These are phyloP conservation scores for Coemansia biformis DNA, from an alignment of 192 early-diverging fungal species.

Conservation along the genomic window DNA sequence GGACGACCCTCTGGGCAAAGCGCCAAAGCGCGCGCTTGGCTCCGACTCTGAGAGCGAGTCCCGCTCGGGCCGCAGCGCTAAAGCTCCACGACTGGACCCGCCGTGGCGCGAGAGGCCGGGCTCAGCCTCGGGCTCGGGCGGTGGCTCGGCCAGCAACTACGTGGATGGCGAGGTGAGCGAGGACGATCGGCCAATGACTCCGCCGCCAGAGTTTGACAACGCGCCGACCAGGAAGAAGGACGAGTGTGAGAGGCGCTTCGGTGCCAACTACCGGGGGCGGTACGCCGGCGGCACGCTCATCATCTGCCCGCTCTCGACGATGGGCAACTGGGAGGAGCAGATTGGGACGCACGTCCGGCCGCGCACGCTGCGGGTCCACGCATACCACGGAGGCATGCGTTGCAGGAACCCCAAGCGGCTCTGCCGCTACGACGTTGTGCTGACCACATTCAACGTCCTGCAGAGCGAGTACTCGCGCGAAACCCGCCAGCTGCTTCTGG, in stretches of 20 bases:
- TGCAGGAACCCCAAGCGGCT: slow-evolving; percentile 44
- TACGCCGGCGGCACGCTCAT: slow-evolving; percentile 60
- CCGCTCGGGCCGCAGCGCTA: neutral
- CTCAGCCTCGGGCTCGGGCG: neutral
- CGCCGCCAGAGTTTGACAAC: slow-evolving; percentile 41
- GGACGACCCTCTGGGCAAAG: slow-evolving; percentile 12
- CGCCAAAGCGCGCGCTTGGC: neutral
- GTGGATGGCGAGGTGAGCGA: neutral
- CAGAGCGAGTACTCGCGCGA: slow-evolving; percentile 51
- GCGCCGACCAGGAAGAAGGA: slow-evolving; percentile 28
- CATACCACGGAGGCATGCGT: slow-evolving; percentile 61
- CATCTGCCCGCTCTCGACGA: slow-evolving; percentile 64
- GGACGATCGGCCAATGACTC: slow-evolving; percentile 36
- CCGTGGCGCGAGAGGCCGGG: neutral
- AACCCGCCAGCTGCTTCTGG: slow-evolving; percentile 22
- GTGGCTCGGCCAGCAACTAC: slow-evolving; percentile 6
- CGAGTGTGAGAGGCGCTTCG: slow-evolving; percentile 33
- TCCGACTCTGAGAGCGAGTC: no score
- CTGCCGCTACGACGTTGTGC: slow-evolving; percentile 60
- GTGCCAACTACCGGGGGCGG: slow-evolving; percentile 34
- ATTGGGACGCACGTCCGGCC: slow-evolving; percentile 47
- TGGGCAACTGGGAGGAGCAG: slow-evolving; percentile 74
- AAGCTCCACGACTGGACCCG: neutral
- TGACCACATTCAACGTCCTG: slow-evolving; percentile 69
- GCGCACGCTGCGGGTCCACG: slow-evolving; percentile 43